A percentile compares a stretch with the other conserved stretches of the same genome.
phyloP scores from a whole-genome alignment of 352 stramenopile species.

The Detonula confervacea region DNA sequence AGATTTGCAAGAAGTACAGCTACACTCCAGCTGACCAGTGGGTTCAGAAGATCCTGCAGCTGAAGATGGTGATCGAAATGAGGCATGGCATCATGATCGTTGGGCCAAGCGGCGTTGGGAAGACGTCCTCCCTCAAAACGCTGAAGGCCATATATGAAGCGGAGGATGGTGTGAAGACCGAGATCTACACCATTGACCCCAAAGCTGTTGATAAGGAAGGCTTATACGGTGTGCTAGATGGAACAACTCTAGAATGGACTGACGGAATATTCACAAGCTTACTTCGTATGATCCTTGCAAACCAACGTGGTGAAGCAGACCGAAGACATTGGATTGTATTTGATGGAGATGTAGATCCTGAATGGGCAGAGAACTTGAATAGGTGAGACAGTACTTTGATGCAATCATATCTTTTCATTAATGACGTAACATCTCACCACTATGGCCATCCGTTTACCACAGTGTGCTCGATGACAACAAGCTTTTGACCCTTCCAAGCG shows the following conservation, averaged over 20 bases:
- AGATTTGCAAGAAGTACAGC: constrained; percentile 90
- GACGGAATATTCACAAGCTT: constrained; percentile 99
- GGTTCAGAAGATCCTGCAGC: constrained; percentile 98
- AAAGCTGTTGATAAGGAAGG: constrained; percentile 98
- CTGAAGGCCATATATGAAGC: constrained; percentile 93
- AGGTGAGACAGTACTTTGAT: constrained; percentile 33
- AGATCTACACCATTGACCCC: constrained; percentile 98
- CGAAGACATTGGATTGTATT: constrained; percentile 99
- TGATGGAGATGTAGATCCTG: constrained; percentile 99
- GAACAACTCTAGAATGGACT: constrained; percentile 99
- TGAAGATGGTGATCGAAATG: constrained; percentile 96
- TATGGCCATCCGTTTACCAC: constrained; percentile 2
- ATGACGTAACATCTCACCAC: neutral
- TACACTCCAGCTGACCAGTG: constrained; percentile 91
- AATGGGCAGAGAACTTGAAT: constrained; percentile 99
- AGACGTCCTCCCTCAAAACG: constrained; percentile 93
- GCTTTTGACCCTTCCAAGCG: constrained; percentile 97
- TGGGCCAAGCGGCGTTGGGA: constrained; percentile 95
- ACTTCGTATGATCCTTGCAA: constrained; percentile 94
- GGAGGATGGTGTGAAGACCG: constrained; percentile 95
- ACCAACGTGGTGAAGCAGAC: constrained; percentile 95
- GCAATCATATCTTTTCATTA: neutral
- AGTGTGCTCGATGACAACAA: constrained; percentile 99
- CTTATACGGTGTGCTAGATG: constrained; percentile 98
- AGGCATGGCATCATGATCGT: constrained; percentile 97